Percentiles rank a stretch among this genome's conserved stretches.
These are phyloP conservation scores for Bromus sterilis DNA, from an alignment of 176 grass and related monocot species.

Conservation along the genomic window DNA sequence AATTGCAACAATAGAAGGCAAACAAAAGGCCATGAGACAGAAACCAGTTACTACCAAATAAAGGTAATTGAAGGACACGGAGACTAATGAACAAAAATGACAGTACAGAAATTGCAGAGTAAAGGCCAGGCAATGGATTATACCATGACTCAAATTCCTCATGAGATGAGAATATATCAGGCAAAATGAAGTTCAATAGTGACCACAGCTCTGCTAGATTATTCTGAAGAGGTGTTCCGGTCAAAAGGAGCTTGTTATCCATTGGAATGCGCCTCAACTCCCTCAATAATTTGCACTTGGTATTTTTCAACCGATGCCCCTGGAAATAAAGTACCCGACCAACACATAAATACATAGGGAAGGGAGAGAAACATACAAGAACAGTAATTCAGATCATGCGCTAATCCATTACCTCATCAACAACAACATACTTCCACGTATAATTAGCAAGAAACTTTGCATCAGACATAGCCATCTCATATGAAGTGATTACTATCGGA, in stretches of 20 bases:
- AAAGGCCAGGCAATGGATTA: background rate
- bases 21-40: background rate
- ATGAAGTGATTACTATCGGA: constrained; percentile 85
- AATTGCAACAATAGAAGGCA: background rate
- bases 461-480: constrained; percentile 71
- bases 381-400: background rate
- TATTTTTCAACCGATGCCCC: constrained; percentile 97
- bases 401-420: constrained; percentile 67
- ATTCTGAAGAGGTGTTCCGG: constrained; percentile 94
- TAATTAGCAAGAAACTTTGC: constrained; percentile 63
- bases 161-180: constrained; percentile 95
- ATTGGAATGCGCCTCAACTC: constrained; percentile 83
- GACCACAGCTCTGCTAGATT: constrained; percentile 99
- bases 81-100: background rate
- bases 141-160: constrained; percentile 99
- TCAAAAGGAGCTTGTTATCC: constrained; percentile 97
- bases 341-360: background rate
- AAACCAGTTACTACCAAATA: background rate
- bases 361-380: background rate
- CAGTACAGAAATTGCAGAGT: background rate
- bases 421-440: constrained; percentile 92
- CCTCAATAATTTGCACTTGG: constrained; percentile 61
- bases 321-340: constrained; percentile 27
- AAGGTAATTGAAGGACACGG: background rate
- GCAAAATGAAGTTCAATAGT: constrained; percentile 92